These are phyloP conservation scores for Lentinus polychrous DNA, from an alignment of 1,284 basidiomycete genomes.

Conservation along the genomic window DNA sequence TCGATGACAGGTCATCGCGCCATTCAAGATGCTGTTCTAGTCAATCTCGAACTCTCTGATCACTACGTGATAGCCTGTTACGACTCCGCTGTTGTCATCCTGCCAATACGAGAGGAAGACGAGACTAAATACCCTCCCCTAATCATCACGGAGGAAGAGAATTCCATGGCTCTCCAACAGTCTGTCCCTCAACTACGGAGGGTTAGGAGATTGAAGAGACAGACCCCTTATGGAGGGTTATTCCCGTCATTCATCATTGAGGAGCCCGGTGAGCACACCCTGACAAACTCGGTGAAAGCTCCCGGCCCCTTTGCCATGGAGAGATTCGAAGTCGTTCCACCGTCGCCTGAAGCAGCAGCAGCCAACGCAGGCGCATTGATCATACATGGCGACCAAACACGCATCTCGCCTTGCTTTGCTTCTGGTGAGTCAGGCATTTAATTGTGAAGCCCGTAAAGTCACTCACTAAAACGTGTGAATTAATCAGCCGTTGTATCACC, in stretches of 20 bases:
- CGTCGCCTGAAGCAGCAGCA: not conserved
- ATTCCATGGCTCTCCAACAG: conserved; percentile 9
- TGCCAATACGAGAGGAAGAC: conserved; percentile 9
- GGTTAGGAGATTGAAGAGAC: not conserved
- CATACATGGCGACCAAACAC: not conserved
- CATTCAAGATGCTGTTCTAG: conserved; percentile 8
- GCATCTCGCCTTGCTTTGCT: conserved; percentile 5
- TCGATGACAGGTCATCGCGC: conserved; percentile 5
- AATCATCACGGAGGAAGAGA: conserved; percentile 11
- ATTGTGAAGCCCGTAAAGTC: no score
- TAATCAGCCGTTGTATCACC: conserved; percentile 17
- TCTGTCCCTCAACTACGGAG: not conserved
- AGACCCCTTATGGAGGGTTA: not conserved
- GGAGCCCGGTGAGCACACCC: not conserved
- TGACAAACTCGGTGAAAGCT: not conserved
- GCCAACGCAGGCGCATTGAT: not conserved
- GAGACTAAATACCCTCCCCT: conserved; percentile 4
- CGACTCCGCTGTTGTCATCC: conserved; percentile 12
- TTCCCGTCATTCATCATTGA: not conserved
- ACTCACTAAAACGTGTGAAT: no score
- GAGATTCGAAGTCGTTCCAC: not conserved
- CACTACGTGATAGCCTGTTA: conserved; percentile 14
- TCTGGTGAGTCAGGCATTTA: conserved; percentile 9
- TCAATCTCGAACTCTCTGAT: conserved; percentile 17
- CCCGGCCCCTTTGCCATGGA: conserved; percentile 4